Percentiles rank a stretch among this genome's conserved stretches.
Conservation (phyloP, 768 basidiomycete species). For the Nidula microcarpa region DNA sequence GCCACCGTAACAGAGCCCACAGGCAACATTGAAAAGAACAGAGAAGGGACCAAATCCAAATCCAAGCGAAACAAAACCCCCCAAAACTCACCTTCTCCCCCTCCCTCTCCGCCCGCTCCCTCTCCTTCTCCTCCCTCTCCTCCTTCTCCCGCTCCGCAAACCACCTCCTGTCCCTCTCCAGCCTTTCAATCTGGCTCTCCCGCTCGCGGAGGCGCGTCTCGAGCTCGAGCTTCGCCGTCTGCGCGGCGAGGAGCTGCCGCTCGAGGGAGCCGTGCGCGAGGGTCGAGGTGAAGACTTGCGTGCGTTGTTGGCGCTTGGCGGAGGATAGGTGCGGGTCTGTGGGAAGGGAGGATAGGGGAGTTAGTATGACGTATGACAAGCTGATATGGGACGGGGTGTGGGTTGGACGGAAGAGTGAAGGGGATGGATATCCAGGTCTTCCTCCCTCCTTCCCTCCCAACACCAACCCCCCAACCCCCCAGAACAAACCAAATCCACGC, state of each 20-base stretch:
- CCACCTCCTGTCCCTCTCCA: slow-evolving; percentile 70
- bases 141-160: slow-evolving; percentile 66
- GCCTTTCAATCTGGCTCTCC: slow-evolving; percentile 55
- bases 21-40: too few species aligned
- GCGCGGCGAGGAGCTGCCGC: slow-evolving; percentile 59
- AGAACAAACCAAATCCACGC: slow-evolving; percentile 5
- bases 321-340: slow-evolving; percentile 64
- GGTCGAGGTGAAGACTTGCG: slow-evolving; percentile 58
- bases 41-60: not conserved
- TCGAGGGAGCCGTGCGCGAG: slow-evolving; percentile 64
- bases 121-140: slow-evolving; percentile 66
- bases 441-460: too few species aligned
- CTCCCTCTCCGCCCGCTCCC: slow-evolving; percentile 42
- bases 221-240: slow-evolving; percentile 59
- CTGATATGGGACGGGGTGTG: too few species aligned
- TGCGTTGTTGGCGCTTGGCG: slow-evolving; percentile 66
- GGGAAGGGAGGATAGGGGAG: not conserved
- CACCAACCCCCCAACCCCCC: too few species aligned
- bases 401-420: too few species aligned
- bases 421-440: too few species aligned
- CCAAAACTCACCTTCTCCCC: slow-evolving; percentile 55
- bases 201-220: slow-evolving; percentile 68
- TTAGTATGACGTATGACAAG: too few species aligned
- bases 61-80: not conserved
- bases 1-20: too few species aligned